Evolutionary conservation across 768 basidiomycete genomes (phyloP), one percentile per base, ranked within the genome.

Genomic region (Lepiota subincarnata): DNA sequence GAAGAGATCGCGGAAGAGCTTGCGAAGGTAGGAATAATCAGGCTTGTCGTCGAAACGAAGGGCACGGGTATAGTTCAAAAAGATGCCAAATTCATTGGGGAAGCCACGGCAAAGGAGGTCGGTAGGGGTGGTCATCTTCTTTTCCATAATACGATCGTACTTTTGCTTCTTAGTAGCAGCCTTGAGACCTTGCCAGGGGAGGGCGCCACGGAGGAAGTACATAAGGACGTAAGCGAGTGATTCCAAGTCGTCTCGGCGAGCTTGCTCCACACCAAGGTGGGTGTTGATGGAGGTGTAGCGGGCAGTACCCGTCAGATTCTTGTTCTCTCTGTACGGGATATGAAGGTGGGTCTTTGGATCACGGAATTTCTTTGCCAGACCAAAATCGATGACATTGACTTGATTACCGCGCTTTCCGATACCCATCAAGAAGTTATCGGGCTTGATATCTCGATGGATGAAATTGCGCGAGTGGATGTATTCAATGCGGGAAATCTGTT

Each of bases 131-230:
- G 97, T 98, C 94, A 99, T 98, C 84, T 99, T 99, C 84, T 99
- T 99, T 76, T 99, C 97, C 97, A 99, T 99, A 77, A 99, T 99
- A 56, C 97, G 88, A 73, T 98, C 97, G 72, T 98, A 98, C 78
- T 99, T 99, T 81, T 99, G 97, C 84, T 99, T 99, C 92, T 99
- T 99, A 55, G 97, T 99, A 37, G 96, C 96, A 56, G 97, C 97
- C 78, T 99, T 99, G 68, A 99, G 84, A 55, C 97, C 97, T 72
- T 99, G 97, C 96, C 96, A 99, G 28, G 96, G 96, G 40, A 99
- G 83, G 53, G 92, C 88, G 45, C 96, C 97, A 59, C 96, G 93
- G 59, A 99, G 87, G 84, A 99, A 99, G 79, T 99, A 99, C 96
- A 99, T 98, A 62, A 99, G 83, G 19, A 98, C 97, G 66, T 99